These are phyloP conservation scores for Solanum paucissectum DNA, from an alignment of 257 asterid species.

Conservation along the genomic window DNA sequence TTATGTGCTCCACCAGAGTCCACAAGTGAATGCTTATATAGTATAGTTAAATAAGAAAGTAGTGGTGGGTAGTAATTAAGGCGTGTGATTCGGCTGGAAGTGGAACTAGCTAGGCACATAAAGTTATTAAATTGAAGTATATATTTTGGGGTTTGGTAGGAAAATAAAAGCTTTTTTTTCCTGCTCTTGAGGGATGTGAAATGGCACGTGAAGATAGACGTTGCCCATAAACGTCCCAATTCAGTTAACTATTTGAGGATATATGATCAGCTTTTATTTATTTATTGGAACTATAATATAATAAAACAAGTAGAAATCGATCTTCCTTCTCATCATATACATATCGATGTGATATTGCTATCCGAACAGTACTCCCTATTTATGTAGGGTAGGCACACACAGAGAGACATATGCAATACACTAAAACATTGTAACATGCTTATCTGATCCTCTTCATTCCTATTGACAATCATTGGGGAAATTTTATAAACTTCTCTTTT, in stretches of 20 bases:
- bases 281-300: neutral
- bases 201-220: slow-evolving; percentile 1
- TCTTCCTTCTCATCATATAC: neutral
- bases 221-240: neutral
- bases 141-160: neutral
- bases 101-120: neutral
- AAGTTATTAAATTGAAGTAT: neutral
- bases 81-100: neutral
- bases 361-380: neutral
- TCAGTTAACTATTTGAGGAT: neutral
- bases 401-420: neutral
- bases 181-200: neutral
- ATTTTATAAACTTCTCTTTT: neutral
- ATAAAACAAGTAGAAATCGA: neutral
- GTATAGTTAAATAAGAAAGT: neutral
- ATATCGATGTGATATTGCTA: neutral
- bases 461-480: neutral
- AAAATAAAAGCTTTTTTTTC: neutral
- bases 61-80: neutral
- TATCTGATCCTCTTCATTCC: neutral
- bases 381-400: neutral
- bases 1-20: no score
- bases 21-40: neutral
- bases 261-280: neutral
- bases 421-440: neutral